phyloP scores from a whole-genome alignment of 768 basidiomycete species.

The Phylloporus sp. region DNA sequence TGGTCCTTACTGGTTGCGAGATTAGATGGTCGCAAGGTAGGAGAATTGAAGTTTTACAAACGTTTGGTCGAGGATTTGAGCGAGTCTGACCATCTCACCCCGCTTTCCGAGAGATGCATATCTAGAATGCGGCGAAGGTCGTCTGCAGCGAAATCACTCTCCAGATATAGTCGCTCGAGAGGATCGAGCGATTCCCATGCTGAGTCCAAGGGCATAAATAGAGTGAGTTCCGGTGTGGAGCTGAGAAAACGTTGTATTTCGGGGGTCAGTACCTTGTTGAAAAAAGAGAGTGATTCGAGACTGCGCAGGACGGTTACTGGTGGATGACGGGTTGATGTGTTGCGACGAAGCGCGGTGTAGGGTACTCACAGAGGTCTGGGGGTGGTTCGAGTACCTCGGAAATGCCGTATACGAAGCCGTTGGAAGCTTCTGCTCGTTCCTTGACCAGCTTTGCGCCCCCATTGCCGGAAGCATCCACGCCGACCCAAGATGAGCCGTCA shows the following conservation, averaged over 20 bases:
- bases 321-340: not conserved
- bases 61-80: conserved; percentile 49
- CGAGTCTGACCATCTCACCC: conserved; percentile 64
- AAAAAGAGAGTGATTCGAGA: conserved; percentile 63
- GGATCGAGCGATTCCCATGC: conserved; percentile 78
- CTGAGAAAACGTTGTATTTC: conserved; percentile 56
- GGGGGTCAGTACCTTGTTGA: conserved; percentile 64
- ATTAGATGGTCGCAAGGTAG: conserved; percentile 9
- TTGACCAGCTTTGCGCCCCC: conserved; percentile 67
- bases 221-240: conserved; percentile 65
- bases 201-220: conserved; percentile 83
- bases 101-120: conserved; percentile 59
- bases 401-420: conserved; percentile 77
- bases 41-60: conserved; percentile 34
- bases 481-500: conserved; percentile 50
- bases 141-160: conserved; percentile 78
- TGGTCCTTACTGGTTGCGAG: conserved; percentile 54
- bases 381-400: conserved; percentile 72
- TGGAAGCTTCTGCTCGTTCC: conserved; percentile 51
- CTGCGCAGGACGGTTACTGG: conserved; percentile 58
- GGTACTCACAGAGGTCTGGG: conserved; percentile 60
- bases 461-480: conserved; percentile 74
- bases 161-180: conserved; percentile 81
- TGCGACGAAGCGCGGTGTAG: not conserved
- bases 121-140: conserved; percentile 76